These are phyloP conservation scores for Apiospora rasikravindrae DNA, from an alignment of 2,329 filamentous ascomycete species.

Conservation along the genomic window DNA sequence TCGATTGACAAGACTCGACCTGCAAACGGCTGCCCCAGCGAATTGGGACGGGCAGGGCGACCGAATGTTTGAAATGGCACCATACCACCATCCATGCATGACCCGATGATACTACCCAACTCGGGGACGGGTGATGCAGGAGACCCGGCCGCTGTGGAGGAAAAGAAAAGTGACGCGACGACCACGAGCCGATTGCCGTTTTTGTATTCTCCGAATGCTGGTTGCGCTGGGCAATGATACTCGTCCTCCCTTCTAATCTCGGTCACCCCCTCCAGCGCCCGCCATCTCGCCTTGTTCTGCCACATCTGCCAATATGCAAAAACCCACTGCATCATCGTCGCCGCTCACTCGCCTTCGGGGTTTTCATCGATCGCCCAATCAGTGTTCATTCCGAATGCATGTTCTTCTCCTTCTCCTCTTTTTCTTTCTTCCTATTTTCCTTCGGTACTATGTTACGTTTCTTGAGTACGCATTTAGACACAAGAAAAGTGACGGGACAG, in stretches of 20 bases:
- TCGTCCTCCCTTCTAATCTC: background rate
- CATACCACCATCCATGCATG: background rate
- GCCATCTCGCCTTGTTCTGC: background rate
- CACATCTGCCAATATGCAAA: slow-evolving; percentile 11
- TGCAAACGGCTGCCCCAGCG: background rate
- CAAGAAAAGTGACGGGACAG: slow-evolving; percentile 4
- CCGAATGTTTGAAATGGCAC: background rate
- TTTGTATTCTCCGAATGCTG: background rate
- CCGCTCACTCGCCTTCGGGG: background rate
- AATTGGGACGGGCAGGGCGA: background rate
- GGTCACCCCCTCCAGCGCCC: background rate
- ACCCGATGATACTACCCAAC: background rate
- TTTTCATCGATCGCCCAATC: background rate
- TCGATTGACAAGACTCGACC: background rate
- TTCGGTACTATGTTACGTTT: background rate
- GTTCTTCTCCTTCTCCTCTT: background rate
- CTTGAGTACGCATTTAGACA: slow-evolving; percentile 3
- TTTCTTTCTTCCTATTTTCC: background rate
- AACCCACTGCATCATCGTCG: background rate
- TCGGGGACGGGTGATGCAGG: background rate
- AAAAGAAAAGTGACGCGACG: background rate
- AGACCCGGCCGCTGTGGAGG: background rate
- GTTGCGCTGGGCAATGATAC: background rate
- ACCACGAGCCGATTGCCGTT: slow-evolving; percentile 1
- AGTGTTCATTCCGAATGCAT: background rate